Evolutionary conservation across 129 eudicot genomes (phyloP).

Genomic region (Chrysanthemum seticuspe): DNA sequence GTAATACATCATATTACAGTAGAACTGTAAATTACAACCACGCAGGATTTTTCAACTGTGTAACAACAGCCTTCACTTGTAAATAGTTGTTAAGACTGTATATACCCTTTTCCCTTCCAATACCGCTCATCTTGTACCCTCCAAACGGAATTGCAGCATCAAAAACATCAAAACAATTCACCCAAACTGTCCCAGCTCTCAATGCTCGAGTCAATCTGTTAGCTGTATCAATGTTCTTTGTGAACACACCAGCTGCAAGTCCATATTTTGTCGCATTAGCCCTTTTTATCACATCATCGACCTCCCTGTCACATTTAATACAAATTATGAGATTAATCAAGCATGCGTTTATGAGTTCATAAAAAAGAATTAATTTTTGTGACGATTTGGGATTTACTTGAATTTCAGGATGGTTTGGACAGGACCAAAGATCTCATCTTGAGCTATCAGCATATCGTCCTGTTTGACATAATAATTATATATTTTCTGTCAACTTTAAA

Average conservation of each 20-base stretch:
- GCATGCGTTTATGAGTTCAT: neutral
- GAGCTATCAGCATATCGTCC: conserved; percentile 87
- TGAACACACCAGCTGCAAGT: conserved; percentile 91
- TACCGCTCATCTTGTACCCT: conserved; percentile 88
- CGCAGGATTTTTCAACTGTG: conserved; percentile 66
- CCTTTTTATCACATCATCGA: conserved; percentile 65
- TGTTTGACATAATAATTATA: conserved; percentile 21
- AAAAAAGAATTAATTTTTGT: neutral
- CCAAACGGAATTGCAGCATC: conserved; percentile 91
- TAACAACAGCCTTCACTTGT: conserved; percentile 81
- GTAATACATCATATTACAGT: neutral
- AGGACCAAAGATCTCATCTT: conserved; percentile 83
- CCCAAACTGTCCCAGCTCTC: conserved; percentile 78
- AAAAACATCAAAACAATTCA: conserved; percentile 69
- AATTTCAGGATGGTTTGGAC: conserved; percentile 80
- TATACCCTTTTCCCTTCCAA: conserved; percentile 83
- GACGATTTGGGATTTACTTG: conserved; percentile 45
- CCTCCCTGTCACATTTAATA: conserved; percentile 37
- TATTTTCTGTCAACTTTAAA: neutral
- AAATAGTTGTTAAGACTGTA: conserved; percentile 71
- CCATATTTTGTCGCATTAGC: conserved; percentile 70
- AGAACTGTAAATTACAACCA: conserved; percentile 46
- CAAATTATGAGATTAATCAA: neutral
- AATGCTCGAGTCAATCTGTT: conserved; percentile 64
- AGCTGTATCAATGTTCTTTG: conserved; percentile 62